A percentile compares a stretch with the other conserved stretches of the same genome.
phyloP scores from a whole-genome alignment of 2,329 filamentous ascomycete genomes.

The Pseudopithomyces chartarum region DNA sequence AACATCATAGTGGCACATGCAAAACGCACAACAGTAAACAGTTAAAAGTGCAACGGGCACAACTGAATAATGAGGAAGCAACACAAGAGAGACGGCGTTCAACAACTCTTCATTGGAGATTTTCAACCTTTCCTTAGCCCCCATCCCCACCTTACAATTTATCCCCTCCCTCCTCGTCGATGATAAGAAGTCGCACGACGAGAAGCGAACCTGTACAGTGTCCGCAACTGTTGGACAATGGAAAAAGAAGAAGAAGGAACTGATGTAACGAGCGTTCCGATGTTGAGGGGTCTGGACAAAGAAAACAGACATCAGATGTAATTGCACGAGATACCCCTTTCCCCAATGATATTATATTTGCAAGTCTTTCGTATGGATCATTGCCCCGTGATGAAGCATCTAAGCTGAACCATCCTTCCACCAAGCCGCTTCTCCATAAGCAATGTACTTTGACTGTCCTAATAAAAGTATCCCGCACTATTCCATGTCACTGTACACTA shows the following conservation, averaged over 20 bases:
- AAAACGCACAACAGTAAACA: not conserved
- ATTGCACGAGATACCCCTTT: constrained; percentile 38
- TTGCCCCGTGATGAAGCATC: too few species aligned
- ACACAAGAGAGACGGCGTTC: not conserved
- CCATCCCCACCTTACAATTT: not conserved
- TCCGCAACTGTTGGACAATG: not conserved
- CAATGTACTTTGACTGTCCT: too few species aligned
- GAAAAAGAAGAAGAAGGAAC: not conserved
- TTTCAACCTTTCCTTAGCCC: constrained; percentile 1
- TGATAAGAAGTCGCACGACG: not conserved
- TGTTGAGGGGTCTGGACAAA: constrained; percentile 15
- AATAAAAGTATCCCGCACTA: too few species aligned
- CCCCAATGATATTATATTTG: constrained; percentile 21
- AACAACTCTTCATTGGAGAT: not conserved
- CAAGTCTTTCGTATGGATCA: not conserved
- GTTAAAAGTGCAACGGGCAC: not conserved
- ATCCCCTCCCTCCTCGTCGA: not conserved
- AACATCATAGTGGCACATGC: not conserved
- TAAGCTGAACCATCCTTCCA: too few species aligned
- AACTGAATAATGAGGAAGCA: not conserved
- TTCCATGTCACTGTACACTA: too few species aligned
- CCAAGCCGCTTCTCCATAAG: too few species aligned
- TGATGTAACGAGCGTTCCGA: not conserved
- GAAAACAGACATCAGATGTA: constrained; percentile 7
- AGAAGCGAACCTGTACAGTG: not conserved